Percentiles rank a stretch among this genome's conserved stretches.
phyloP scores from a whole-genome alignment of 208 protist species.

The Novymonas esmeraldas region DNA sequence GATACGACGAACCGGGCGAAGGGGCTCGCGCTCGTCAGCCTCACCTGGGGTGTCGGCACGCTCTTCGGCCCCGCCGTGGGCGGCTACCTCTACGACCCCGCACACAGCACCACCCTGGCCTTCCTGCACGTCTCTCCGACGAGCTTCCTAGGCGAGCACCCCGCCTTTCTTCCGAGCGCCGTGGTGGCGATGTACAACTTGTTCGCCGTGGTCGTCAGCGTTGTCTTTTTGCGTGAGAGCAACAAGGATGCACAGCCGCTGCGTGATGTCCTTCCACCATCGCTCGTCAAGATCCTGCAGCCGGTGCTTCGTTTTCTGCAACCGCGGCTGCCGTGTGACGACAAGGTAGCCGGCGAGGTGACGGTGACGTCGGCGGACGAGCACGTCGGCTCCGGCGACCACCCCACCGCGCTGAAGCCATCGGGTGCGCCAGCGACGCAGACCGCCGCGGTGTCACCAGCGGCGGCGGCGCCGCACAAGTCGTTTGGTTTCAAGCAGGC shows the following conservation, averaged over 20 bases:
- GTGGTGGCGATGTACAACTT: constrained; percentile 61
- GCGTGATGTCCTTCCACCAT: constrained; percentile 18
- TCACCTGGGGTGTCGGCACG: constrained; percentile 84
- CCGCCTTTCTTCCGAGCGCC: constrained; percentile 72
- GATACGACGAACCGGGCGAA: constrained; percentile 74
- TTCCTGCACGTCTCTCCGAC: constrained; percentile 32
- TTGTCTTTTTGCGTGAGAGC: constrained; percentile 55
- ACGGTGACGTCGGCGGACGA: constrained; percentile 5
- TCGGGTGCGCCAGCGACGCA: not conserved
- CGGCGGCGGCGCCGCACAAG: constrained; percentile 1
- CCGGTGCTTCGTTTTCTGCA: constrained; percentile 37
- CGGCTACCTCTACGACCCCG: constrained; percentile 77
- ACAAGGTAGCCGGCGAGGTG: constrained; percentile 14
- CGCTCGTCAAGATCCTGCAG: constrained; percentile 13
- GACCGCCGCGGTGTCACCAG: not conserved
- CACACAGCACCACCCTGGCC: constrained; percentile 11
- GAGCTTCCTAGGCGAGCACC: constrained; percentile 47
- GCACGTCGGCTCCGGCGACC: not conserved
- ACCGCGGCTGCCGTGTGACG: constrained; percentile 33
- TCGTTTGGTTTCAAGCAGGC: constrained; percentile 71
- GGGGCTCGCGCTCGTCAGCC: constrained; percentile 97
- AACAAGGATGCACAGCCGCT: constrained; percentile 45
- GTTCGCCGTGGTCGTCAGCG: constrained; percentile 44
- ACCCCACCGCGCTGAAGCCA: not conserved
- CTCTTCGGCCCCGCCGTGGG: constrained; percentile 69